Base-by-base conservation (phyloP, 1,139 yeast genomes). In the Sugiyamaella paludigena region DNA sequence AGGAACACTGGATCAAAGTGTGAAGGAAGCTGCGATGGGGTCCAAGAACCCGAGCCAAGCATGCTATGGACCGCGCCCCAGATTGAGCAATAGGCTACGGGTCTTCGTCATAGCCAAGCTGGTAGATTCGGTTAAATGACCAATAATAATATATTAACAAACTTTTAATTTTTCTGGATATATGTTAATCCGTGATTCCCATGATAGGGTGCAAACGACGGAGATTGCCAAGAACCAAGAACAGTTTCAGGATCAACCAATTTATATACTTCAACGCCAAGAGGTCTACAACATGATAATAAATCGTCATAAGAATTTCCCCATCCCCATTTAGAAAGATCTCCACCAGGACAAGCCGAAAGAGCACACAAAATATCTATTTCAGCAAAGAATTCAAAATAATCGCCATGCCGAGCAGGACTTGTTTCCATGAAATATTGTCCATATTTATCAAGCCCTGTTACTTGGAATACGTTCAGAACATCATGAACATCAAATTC, bases 331-430 rank as follows among this genome's bases (percentile, higher is more conserved):
- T 74, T 73, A 13, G 84, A 78, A 49, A 82, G 69, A 61, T 81
- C 87, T 12, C 87, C 87, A 36, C 87, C 87, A 2, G 87, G 87
- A 62, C 87, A 82, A 4, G 86, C 83, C 50, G 82, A 76, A 44
- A 82, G 74, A 5, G 87, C 87, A 52, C 83, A 80, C 47, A 82
- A 66, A 47, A 81, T 67, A 58, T 82, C 87, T 41, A 78, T 78
- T 61, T 82, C 87, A 2, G 86, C 86, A 66, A 80, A 82, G 62
- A 80, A 72, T 65, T 82, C 87, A 58, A 82, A 80, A 61, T 78
- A 79, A 62, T 82, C 87, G 13, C 73, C 76, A 34, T 69, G 65
- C 27, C 73, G 69, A 2, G 86, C 81, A 2, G 87, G 87, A 58
- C 83, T 79, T 0, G 86, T 77, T 61, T 80, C 86, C 87, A 81